Conservation (phyloP, 2,329 filamentous ascomycete genomes). For the Beauveria sp. region DNA sequence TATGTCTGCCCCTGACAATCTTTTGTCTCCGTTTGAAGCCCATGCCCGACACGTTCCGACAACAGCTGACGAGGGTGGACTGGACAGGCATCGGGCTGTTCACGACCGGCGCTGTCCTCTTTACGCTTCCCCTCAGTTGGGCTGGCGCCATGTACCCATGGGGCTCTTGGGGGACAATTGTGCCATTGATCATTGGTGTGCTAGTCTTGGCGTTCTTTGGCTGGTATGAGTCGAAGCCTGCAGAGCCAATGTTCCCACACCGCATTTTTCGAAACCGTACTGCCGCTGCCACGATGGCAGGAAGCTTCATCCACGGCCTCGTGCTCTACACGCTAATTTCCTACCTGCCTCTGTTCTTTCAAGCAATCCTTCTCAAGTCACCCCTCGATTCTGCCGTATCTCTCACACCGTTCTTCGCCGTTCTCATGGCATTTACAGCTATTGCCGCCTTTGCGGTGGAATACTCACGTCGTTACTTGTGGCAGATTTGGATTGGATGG, state of each 20-base stretch:
- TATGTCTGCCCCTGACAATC: conserved; percentile 15
- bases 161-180: conserved; percentile 24
- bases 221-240: conserved; percentile 22
- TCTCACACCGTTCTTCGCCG: conserved; percentile 18
- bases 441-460: not conserved
- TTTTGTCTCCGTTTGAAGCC: conserved; percentile 18
- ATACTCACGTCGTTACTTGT: not conserved
- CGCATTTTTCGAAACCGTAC: conserved; percentile 23
- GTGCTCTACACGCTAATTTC: conserved; percentile 21
- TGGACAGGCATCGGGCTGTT: conserved; percentile 24
- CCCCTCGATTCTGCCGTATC: conserved; percentile 21
- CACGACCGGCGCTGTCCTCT: conserved; percentile 17
- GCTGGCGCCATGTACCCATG: conserved; percentile 26
- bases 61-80: conserved; percentile 25
- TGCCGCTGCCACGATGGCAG: conserved; percentile 16
- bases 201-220: conserved; percentile 21
- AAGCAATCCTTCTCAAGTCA: conserved; percentile 24
- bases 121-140: conserved; percentile 27
- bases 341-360: conserved; percentile 28
- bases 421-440: conserved; percentile 14
- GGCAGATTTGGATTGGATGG: not conserved
- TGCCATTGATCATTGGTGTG: conserved; percentile 24
- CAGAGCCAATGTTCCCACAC: conserved; percentile 24
- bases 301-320: conserved; percentile 25
- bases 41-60: not conserved